phyloP scores from a whole-genome alignment of 768 basidiomycete genomes.

The Lactarius trivialis region DNA sequence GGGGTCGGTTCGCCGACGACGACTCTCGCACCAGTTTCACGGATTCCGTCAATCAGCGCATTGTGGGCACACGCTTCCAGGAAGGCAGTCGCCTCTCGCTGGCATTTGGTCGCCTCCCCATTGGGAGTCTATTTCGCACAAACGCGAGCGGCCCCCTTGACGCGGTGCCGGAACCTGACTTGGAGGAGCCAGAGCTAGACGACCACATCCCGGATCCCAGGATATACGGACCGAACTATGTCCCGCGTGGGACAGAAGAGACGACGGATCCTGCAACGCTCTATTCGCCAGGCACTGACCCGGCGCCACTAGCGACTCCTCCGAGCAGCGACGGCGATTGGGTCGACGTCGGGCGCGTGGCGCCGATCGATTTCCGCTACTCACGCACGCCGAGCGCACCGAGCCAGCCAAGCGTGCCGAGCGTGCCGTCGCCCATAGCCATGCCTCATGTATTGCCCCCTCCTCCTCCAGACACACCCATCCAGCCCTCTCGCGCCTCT shows the following conservation, averaged over 20 bases:
- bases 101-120: conserved; percentile 50
- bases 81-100: conserved; percentile 61
- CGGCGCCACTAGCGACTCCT: conserved; percentile 24
- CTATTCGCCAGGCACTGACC: conserved; percentile 25
- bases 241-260: conserved; percentile 15
- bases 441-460: conserved; percentile 7
- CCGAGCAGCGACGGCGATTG: conserved; percentile 39
- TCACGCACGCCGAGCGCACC: conserved; percentile 21
- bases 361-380: conserved; percentile 33
- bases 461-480: conserved; percentile 22
- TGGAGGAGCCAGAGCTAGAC: conserved; percentile 19
- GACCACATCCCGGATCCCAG: conserved; percentile 46
- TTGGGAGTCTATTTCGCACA: conserved; percentile 51
- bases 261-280: conserved; percentile 20
- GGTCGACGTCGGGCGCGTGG: conserved; percentile 50
- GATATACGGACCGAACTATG: conserved; percentile 50
- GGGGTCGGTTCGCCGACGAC: conserved; percentile 48
- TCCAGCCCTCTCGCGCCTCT: conserved; percentile 15
- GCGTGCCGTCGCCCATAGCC: neutral
- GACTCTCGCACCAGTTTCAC: conserved; percentile 39
- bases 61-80: conserved; percentile 64
- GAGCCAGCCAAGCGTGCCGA: conserved; percentile 10
- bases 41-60: conserved; percentile 54
- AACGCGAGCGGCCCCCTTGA: conserved; percentile 44
- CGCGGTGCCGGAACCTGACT: conserved; percentile 24